Evolutionary conservation across 1,284 basidiomycete species (phyloP).

Genomic region (Mycena citricolor): DNA sequence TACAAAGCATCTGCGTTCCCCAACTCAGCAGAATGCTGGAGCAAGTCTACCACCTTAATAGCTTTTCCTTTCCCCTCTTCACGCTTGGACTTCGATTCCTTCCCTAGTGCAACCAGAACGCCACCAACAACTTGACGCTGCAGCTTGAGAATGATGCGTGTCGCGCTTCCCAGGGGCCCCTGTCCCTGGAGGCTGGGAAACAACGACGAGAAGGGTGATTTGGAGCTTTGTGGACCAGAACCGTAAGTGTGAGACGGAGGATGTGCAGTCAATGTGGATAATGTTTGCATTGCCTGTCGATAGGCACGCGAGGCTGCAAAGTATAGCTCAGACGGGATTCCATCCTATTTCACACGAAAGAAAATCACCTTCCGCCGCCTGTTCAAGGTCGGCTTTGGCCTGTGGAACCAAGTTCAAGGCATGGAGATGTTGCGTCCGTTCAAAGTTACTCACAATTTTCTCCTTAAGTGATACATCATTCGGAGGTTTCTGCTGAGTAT

Average conservation of each 20-base stretch:
- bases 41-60: slow-evolving; percentile 72
- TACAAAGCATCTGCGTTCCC: slow-evolving; percentile 79
- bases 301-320: slow-evolving; percentile 64
- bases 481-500: too few species aligned
- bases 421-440: too few species aligned
- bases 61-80: slow-evolving; percentile 65
- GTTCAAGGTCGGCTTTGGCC: slow-evolving; percentile 35
- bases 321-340: slow-evolving; percentile 5
- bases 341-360: slow-evolving; percentile 7
- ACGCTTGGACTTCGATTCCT: slow-evolving; percentile 52
- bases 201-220: slow-evolving; percentile 59
- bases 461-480: too few species aligned
- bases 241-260: slow-evolving; percentile 56
- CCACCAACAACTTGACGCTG: slow-evolving; percentile 52
- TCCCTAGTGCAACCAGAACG: slow-evolving; percentile 40
- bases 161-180: slow-evolving; percentile 63
- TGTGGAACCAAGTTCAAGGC: slow-evolving; percentile 9
- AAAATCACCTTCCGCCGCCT: slow-evolving; percentile 47
- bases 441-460: too few species aligned
- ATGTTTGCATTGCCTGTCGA: slow-evolving; percentile 64
- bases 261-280: slow-evolving; percentile 59
- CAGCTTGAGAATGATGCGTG: slow-evolving; percentile 64
- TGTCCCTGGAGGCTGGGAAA: slow-evolving; percentile 69
- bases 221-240: slow-evolving; percentile 43
- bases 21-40: slow-evolving; percentile 76